These are phyloP conservation scores for Corniculantispora saksenae DNA, from an alignment of 2,329 filamentous ascomycete genomes.

Conservation along the genomic window DNA sequence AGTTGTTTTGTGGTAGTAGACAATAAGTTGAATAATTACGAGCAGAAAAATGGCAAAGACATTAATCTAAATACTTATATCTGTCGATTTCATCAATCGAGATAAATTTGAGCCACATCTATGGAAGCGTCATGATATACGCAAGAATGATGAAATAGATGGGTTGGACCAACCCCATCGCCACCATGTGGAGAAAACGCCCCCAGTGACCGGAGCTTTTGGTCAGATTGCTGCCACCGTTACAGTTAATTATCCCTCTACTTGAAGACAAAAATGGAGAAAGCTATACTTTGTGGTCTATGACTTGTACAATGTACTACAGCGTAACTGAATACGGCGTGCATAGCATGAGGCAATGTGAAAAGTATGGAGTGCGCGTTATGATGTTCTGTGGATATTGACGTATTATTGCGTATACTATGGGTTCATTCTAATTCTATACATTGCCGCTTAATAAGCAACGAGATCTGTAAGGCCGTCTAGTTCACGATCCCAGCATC, in stretches of 20 bases:
- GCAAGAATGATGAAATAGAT: conserved; percentile 14
- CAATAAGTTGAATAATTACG: background rate
- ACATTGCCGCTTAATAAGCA: conserved; percentile 59
- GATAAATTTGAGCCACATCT: background rate
- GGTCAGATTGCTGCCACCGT: background rate
- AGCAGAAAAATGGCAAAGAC: background rate
- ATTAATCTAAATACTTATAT: background rate
- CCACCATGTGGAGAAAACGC: background rate
- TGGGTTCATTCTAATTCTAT: background rate
- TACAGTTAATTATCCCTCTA: background rate
- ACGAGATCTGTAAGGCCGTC: conserved; percentile 67
- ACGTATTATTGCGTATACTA: background rate
- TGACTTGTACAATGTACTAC: background rate
- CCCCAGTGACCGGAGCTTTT: conserved; percentile 7
- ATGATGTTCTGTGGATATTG: background rate
- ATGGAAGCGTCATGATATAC: conserved; percentile 2
- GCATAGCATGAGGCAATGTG: background rate
- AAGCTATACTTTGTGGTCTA: background rate
- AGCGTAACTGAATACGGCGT: too few relatives aligned
- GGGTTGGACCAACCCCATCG: background rate
- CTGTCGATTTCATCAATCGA: background rate
- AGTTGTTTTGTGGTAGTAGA: background rate
- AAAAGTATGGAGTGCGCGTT: background rate
- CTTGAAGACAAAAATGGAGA: background rate
- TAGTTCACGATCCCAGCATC: conserved; percentile 72